Conservation (phyloP, 768 basidiomycete genomes). For the Hemileccinum rubropunctum region DNA sequence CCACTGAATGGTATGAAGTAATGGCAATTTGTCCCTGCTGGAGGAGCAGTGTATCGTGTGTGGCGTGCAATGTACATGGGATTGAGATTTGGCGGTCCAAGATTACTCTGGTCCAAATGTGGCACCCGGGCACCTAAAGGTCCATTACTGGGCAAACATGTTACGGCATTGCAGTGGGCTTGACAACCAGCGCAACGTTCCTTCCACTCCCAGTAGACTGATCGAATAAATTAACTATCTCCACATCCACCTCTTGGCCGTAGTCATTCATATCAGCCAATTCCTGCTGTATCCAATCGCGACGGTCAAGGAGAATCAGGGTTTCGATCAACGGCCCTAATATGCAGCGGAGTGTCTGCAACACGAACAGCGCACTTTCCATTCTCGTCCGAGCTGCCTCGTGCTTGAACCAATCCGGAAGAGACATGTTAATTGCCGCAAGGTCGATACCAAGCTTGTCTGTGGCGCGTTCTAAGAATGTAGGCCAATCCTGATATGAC, state of each 20-base stretch:
- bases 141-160: neutral
- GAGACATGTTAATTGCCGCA: slow-evolving; percentile 3
- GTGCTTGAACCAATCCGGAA: slow-evolving; percentile 22
- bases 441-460: slow-evolving; percentile 26
- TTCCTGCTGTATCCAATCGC: slow-evolving; percentile 51
- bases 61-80: no score
- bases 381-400: slow-evolving; percentile 24
- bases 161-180: slow-evolving; percentile 26
- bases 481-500: slow-evolving; percentile 49
- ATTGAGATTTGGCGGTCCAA: slow-evolving; percentile 1
- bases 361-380: slow-evolving; percentile 48
- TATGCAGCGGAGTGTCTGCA: slow-evolving; percentile 67
- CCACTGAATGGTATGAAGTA: slow-evolving; percentile 23
- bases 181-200: slow-evolving; percentile 63
- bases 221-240: slow-evolving; percentile 67
- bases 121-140: neutral
- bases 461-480: slow-evolving; percentile 41
- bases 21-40: slow-evolving; percentile 10
- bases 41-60: slow-evolving; percentile 4
- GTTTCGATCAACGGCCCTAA: slow-evolving; percentile 68
- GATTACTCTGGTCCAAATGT: neutral
- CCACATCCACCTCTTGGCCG: slow-evolving; percentile 34
- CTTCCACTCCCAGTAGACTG: slow-evolving; percentile 70
- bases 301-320: slow-evolving; percentile 60
- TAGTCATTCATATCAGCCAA: slow-evolving; percentile 24